phyloP scores from a whole-genome alignment of 352 stramenopile species.

The Hyaloperonospora brassicae region DNA sequence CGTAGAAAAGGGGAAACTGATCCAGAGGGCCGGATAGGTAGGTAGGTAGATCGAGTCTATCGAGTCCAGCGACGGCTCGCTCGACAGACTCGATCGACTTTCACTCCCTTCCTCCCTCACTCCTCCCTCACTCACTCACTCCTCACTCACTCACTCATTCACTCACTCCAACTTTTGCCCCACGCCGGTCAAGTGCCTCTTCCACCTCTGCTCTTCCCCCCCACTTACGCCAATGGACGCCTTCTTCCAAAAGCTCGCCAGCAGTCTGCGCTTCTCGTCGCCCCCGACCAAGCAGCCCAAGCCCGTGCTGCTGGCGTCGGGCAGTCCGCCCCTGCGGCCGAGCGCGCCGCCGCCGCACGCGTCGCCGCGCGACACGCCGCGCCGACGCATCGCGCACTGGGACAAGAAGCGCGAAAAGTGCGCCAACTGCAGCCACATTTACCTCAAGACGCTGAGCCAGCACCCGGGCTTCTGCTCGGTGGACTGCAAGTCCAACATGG shows the following conservation, averaged over 20 bases:
- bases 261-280: conserved; percentile 23
- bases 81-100: too few relatives aligned
- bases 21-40: conserved; percentile 2
- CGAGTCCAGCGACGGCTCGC: too few relatives aligned
- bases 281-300: conserved; percentile 22
- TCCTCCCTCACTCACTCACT: too few relatives aligned
- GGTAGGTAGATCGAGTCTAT: too few relatives aligned
- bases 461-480: conserved; percentile 76
- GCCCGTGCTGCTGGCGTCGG: conserved; percentile 16
- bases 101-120: too few relatives aligned
- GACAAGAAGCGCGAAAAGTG: conserved; percentile 84
- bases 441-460: conserved; percentile 76
- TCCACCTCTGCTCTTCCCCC: background rate
- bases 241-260: conserved; percentile 32
- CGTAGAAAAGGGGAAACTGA: conserved; percentile 14
- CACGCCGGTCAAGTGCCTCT: conserved; percentile 14
- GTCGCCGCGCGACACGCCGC: conserved; percentile 13
- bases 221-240: conserved; percentile 33
- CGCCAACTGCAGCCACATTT: conserved; percentile 78
- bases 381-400: conserved; percentile 59
- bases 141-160: background rate
- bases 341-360: background rate
- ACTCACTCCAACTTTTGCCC: conserved; percentile 42
- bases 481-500: conserved; percentile 84
- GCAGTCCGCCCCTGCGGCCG: conserved; percentile 11